Conservation (phyloP, 257 asterid genomes). For the Ocimum tenuiflorum region DNA sequence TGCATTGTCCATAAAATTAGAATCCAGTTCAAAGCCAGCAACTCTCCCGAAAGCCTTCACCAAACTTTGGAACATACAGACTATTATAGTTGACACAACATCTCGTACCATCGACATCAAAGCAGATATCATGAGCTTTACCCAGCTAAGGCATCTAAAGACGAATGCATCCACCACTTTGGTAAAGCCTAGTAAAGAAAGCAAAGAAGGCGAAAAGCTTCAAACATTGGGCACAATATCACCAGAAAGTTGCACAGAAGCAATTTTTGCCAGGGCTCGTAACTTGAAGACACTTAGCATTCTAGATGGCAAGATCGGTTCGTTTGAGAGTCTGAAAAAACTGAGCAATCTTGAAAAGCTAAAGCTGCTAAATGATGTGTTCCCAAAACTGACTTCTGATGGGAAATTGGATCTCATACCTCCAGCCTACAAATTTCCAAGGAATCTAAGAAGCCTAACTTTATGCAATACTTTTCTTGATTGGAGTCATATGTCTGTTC, state of each 20-base stretch:
- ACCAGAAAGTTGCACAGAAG: slow-evolving; percentile 30
- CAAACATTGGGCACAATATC: slow-evolving; percentile 34
- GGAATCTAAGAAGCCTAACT: slow-evolving; percentile 23
- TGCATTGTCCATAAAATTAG: slow-evolving; percentile 16
- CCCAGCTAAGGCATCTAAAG: slow-evolving; percentile 32
- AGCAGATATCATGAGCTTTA: slow-evolving; percentile 31
- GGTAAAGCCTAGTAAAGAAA: not conserved
- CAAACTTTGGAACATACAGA: slow-evolving; percentile 35
- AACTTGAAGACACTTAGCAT: slow-evolving; percentile 32
- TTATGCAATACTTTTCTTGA: slow-evolving; percentile 19
- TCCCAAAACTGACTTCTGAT: slow-evolving; percentile 1
- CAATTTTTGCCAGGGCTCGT: slow-evolving; percentile 22
- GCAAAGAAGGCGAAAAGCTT: slow-evolving; percentile 17
- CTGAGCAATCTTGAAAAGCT: slow-evolving; percentile 30
- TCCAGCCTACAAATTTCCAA: slow-evolving; percentile 25
- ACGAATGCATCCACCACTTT: slow-evolving; percentile 32
- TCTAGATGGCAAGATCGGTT: slow-evolving; percentile 15
- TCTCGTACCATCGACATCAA: slow-evolving; percentile 18
- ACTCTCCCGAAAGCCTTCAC: slow-evolving; percentile 23
- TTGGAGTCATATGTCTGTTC: slow-evolving; percentile 22
- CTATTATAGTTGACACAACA: slow-evolving; percentile 23
- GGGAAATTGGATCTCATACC: slow-evolving; percentile 17
- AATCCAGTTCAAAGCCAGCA: not conserved
- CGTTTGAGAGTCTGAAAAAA: slow-evolving; percentile 25
- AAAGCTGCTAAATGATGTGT: slow-evolving; percentile 35